Evolutionary conservation across 768 basidiomycete genomes (phyloP), one percentile per base, ranked within the genome.

Genomic region (Antrodiella citrinella): DNA sequence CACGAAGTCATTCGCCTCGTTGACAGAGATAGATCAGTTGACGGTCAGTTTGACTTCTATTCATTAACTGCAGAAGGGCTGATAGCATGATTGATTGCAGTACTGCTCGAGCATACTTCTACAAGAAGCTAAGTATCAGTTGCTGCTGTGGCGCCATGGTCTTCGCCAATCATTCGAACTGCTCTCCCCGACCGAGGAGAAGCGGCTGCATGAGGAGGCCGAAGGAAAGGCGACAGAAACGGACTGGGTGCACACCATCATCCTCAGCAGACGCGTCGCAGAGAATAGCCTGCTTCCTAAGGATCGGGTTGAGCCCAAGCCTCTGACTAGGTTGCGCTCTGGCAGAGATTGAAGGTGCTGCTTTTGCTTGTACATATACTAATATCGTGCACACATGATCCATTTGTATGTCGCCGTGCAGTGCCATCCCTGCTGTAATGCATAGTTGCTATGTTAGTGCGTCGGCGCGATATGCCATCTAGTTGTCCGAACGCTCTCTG

Each of bases 61-160:
- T 40, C 45, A 26, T 43, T 46, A 26, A 13, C n/a, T n/a, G 12
- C 30, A 35, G 26, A 19, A 18, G 41, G 11, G 38, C n/a, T 35
- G 47, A 26, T 9, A n/a, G n/a, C n/a, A n/a, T n/a, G n/a, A n/a
- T n/a, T n/a, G 21, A 26, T 19, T 11, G 24, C 54, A 88, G 84
- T 90, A 88, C 55, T 86, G 84, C 59, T 65, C 77, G 30, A 80
- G 84, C 51, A 73, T 91, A 24, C 75, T 91, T 10, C 71, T 88
- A 3, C 84, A 81, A 2, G 87, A 88, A 62, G 74, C 82, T 2
- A 70, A 86, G 38, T 69, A 82, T 40, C 88, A 91, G 58, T 70
- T 91, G 7, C 69, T 86, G n/a, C 66, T 88, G 12, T 89, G 86
- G 84, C 78, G 84, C 10, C 67, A 68, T 13, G 85, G 82, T 1